These are phyloP conservation scores for Kluyveromyces sp. DNA, from an alignment of 1,139 yeast species.

Conservation along the genomic window DNA sequence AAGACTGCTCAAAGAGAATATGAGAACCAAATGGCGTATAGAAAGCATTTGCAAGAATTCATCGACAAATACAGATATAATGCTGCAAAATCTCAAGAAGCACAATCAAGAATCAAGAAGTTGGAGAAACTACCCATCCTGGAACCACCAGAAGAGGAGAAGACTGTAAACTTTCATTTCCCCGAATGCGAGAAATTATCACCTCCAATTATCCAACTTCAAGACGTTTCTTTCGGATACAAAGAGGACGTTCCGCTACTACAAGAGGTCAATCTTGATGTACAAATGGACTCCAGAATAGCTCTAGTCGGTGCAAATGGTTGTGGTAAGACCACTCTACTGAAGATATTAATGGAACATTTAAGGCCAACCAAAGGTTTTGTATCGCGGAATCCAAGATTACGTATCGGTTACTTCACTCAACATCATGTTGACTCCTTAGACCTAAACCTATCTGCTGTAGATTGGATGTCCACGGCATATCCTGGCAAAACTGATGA, in stretches of 20 bases:
- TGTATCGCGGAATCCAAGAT: constrained; percentile 72
- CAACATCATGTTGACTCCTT: constrained; percentile 98
- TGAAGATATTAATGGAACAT: constrained; percentile 77
- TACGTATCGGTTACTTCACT: constrained; percentile 96
- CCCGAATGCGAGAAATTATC: constrained; percentile 92
- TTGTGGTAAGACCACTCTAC: constrained; percentile 94
- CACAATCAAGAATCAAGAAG: constrained; percentile 94
- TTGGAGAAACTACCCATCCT: constrained; percentile 86
- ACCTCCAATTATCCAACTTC: constrained; percentile 89
- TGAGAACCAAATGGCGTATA: constrained; percentile 92
- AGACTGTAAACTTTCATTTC: constrained; percentile 75
- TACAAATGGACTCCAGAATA: constrained; percentile 88
- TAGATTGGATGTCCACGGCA: constrained; percentile 84
- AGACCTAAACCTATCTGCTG: constrained; percentile 85
- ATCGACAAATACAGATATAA: constrained; percentile 95
- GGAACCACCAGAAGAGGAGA: constrained; percentile 94
- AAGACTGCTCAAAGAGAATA: constrained; percentile 91
- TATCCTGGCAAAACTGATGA: constrained; percentile 95
- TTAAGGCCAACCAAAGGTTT: constrained; percentile 67
- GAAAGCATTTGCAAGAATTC: constrained; percentile 87
- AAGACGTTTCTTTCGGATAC: constrained; percentile 83
- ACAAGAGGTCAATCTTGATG: constrained; percentile 76
- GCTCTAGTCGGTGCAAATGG: constrained; percentile 99
- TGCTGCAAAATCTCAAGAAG: constrained; percentile 96
- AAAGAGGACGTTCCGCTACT: constrained; percentile 53